Base-by-base conservation (phyloP, 352 stramenopile species). In the Pythium dissotocum region DNA sequence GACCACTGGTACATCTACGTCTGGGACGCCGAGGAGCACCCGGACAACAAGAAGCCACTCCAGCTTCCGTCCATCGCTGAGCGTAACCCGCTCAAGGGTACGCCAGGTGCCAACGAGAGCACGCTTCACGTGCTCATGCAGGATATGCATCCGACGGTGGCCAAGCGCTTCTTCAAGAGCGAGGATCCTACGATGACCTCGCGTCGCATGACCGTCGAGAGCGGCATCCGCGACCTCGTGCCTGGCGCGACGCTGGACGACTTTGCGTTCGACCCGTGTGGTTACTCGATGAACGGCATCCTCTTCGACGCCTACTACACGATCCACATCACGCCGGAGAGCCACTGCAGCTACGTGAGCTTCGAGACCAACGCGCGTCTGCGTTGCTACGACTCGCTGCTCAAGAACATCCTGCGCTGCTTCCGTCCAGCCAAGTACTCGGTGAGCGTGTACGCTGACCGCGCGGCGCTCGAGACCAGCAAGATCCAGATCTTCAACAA, bases 1-100 rank as follows among this genome's bases (percentile, higher is more conserved):
- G 98, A 99, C 82, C 98, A 99, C 81, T 99, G 97, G 97, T 99
- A 99, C 81, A 97, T 99, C 54, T 99, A 99, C 79, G 95, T 98
- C 4, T 95, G 87, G 87, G 87, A 95, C 51, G 96, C 97, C 6
- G 97, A 99, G 74, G 79, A 89, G 59, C 86, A 94, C 60, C 71
- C 88, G 53, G 57, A 56, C 44, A 24, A 54, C 58, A 55, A 55
- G 49, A 44, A 59, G 63, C 58, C 62, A 10, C 54, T 56, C 18
- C 48, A 40, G 30, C 32, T 69, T 16, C 54, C 54, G 28, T 63
- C 62, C 0, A 69, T 69, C 62, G 55, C 62, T 32, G 62, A 69
- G 62, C 62, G 62, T 14, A 69, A 69, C 54, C 59, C 44, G 28
- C 38, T 62, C 24, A 71, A 58, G 57, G 55, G 58, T 13, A 63